Evolutionary conservation across 345 rosid genomes (phyloP), one percentile per base, ranked within the genome.

Genomic region (Erucastrum elatum): DNA sequence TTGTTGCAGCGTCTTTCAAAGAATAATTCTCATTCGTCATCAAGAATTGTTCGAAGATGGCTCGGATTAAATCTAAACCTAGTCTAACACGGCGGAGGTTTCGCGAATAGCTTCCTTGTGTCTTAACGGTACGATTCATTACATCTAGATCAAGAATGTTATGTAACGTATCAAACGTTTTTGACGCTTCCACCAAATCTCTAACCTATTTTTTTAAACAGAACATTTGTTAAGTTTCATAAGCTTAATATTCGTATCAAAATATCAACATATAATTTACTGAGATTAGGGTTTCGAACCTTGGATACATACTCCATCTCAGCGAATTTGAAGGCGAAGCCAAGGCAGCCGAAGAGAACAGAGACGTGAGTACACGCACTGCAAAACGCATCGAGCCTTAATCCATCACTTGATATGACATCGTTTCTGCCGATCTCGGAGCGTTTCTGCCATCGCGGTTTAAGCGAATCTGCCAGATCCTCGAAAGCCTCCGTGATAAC

Each of bases 261-360:
- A 33, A 33, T 53, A 53, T 53, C 17, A 51, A 15, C 6, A 46
- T 51, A 15, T 41, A 44, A 51, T 30, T 29, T 1, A 8, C n/a
- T 16, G 35, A 66, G 27, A 46, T 63, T 13, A 9, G 5, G 33
- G 44, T 10, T 46, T 68, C 56, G 53, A 75, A 92, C 96, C 92
- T 92, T 90, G 76, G 89, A 74, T 70, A 85, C 87, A 77, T 87
- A 92, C 84, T 89, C 97, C 70, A 87, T 67, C 85, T 89, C 91
- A 6, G 97, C 96, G 79, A 92, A 90, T 76, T 87, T 90, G 81
- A 90, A 92, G 72, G 96, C 94, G 49, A 92, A 86, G 66, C 97
- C 96, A 11, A 92, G 94, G 72, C 84, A 84, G 35, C 81, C 77
- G 60, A 90, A 88, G 46, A 92, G 84, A 80, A 89, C 88, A 51